phyloP scores from a whole-genome alignment of 768 basidiomycete species.

The Mycena indigotica region DNA sequence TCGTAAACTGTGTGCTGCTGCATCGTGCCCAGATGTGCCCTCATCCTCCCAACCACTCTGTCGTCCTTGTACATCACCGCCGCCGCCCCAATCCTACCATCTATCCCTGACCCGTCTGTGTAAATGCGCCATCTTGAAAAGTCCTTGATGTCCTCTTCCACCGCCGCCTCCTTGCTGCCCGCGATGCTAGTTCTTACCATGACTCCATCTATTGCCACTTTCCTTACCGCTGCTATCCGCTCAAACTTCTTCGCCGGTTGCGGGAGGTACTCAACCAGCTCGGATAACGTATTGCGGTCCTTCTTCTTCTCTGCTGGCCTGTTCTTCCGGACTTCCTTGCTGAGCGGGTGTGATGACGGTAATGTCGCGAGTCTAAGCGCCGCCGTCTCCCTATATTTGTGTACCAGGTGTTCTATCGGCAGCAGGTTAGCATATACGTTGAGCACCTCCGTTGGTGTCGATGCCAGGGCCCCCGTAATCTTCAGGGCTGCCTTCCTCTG shows the following conservation, averaged over 20 bases:
- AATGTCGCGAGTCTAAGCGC: constrained; percentile 1
- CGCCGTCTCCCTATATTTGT: background rate
- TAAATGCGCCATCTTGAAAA: constrained; percentile 7
- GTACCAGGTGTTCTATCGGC: background rate
- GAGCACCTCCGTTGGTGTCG: constrained; percentile 18
- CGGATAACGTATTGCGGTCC: background rate
- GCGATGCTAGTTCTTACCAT: background rate
- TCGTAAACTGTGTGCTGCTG: constrained; percentile 29
- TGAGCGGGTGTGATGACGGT: background rate
- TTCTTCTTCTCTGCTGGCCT: background rate
- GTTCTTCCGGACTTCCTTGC: background rate
- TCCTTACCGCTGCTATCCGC: background rate
- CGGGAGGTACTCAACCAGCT: background rate
- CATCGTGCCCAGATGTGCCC: constrained; percentile 6
- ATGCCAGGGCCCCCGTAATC: constrained; percentile 20
- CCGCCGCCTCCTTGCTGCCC: constrained; percentile 5
- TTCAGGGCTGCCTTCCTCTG: constrained; percentile 23
- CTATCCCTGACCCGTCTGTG: constrained; percentile 26
- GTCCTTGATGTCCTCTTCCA: background rate
- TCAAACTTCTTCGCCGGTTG: background rate
- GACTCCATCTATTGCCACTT: background rate
- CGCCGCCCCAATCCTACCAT: constrained; percentile 24
- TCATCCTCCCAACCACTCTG: background rate
- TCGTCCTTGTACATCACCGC: constrained; percentile 19
- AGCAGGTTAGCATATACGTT: constrained; percentile 15